Percentiles rank a stretch among this genome's conserved stretches.
Conservation (phyloP, 2,329 filamentous ascomycete genomes). For the Fusarium proliferatum region DNA sequence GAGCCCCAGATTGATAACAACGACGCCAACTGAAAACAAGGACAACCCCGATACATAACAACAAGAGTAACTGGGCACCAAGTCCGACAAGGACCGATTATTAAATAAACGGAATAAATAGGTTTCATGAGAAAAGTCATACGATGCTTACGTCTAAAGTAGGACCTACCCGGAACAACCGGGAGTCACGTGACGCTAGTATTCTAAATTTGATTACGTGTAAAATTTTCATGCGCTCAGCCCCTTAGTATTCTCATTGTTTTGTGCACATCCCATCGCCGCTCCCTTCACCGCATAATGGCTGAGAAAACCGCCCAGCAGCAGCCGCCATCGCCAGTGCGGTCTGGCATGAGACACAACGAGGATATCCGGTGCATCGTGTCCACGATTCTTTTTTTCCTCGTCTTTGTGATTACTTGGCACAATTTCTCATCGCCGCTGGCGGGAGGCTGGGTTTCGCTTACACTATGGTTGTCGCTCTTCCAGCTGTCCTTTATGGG, state of each 20-base stretch:
- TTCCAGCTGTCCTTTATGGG: conserved; percentile 26
- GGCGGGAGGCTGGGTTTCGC: neutral
- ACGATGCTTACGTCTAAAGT: neutral
- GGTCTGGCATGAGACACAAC: conserved; percentile 5
- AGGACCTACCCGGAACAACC: neutral
- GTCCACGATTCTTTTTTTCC: conserved; percentile 14
- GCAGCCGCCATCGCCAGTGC: neutral
- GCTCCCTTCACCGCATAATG: neutral
- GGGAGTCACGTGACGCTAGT: neutral
- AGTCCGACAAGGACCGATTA: too few species aligned
- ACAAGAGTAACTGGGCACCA: neutral
- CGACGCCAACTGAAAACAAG: neutral
- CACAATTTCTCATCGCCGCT: conserved; percentile 14
- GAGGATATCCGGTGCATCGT: conserved; percentile 21
- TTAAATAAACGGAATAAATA: neutral
- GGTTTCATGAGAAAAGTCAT: neutral
- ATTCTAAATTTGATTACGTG: neutral
- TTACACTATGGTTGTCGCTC: conserved; percentile 16
- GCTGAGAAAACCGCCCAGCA: neutral
- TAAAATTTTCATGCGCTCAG: neutral
- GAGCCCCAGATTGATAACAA: neutral
- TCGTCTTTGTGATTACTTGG: conserved; percentile 19
- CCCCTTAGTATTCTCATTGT: neutral
- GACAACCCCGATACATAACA: neutral
- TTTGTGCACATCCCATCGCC: neutral